Evolutionary conservation across 129 eudicot genomes (phyloP), one percentile per base, ranked within the genome.

Genomic region (Tagetes erecta): DNA sequence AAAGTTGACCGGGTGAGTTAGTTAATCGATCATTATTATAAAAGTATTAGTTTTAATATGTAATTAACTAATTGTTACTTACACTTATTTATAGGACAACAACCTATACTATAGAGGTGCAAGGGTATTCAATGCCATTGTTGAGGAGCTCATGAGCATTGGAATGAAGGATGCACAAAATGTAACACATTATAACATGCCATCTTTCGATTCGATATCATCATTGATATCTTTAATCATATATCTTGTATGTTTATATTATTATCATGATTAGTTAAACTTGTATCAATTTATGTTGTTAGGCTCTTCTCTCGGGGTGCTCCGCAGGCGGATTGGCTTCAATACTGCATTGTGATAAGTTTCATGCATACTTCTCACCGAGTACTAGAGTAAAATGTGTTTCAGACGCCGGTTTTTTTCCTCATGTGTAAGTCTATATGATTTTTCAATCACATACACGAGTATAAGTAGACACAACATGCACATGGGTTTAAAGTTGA

Each of bases 81-180:
- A 20, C 27, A 20, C 27, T 20, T 20, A 20, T 20, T 20, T 78
- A 3, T 36, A 86, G 87, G 81, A 8, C 41, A 86, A 76, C 14
- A 83, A 80, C 67, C 85, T 86, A 49, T 62, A 87, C 73, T 84
- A 70, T 80, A 80, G 92, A 82, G 92, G 92, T 52, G 87, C 83
- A 68, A 80, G 85, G 57, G 67, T 84, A 30, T 87, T 85, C 68
- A 66, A 49, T 6, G 92, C 81, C 33, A 76, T 87, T 13, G 75
- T 84, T 38, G 83, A 87, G 65, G 89, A 87, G 63, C 77, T 87
- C 47, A 59, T 87, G 64, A 83, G 76, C 41, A 70, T 78, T 39
- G 89, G 92, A 58, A 83, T 86, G 87, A 62, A 75, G 55, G 70
- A 71, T 80, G 87, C 91, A 60, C 55, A 71, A 74, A 79, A 79